These are phyloP conservation scores for Globisporangium iwayamae DNA, from an alignment of 352 stramenopile genomes.

Conservation along the genomic window DNA sequence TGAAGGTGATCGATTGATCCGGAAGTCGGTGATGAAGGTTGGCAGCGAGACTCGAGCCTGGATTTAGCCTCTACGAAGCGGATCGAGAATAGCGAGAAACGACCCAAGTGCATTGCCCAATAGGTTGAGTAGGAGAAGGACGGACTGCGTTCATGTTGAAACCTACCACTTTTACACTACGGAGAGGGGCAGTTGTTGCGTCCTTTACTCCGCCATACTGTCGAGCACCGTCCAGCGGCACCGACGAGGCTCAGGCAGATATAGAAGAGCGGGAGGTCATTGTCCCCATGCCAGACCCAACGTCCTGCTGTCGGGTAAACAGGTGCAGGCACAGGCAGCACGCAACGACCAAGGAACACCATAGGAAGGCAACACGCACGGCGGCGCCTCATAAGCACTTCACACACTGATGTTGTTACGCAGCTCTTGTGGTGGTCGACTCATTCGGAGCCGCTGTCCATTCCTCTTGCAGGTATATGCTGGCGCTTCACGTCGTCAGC, in stretches of 20 bases:
- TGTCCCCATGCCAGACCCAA: constrained; percentile 39
- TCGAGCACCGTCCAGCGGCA: constrained; percentile 8
- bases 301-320: constrained; percentile 47
- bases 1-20: not conserved
- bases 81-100: not conserved
- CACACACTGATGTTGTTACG: no score
- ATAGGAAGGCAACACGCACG: no score
- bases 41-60: not conserved
- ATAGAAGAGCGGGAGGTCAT: constrained; percentile 57
- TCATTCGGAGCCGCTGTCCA: no score
- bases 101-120: not conserved
- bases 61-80: no score
- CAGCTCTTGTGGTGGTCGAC: no score
- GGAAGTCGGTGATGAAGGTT: not conserved
- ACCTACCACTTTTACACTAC: no score
- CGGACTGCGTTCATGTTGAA: no score
- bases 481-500: no score
- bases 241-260: constrained; percentile 75
- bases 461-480: no score
- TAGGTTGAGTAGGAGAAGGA: not conserved
- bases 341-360: constrained; percentile 39
- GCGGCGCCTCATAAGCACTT: no score
- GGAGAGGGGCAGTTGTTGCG: not conserved
- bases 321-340: constrained; percentile 48
- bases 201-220: not conserved